Evolutionary conservation across 352 stramenopile species (phyloP).

Genomic region (Discostella stelligera): DNA sequence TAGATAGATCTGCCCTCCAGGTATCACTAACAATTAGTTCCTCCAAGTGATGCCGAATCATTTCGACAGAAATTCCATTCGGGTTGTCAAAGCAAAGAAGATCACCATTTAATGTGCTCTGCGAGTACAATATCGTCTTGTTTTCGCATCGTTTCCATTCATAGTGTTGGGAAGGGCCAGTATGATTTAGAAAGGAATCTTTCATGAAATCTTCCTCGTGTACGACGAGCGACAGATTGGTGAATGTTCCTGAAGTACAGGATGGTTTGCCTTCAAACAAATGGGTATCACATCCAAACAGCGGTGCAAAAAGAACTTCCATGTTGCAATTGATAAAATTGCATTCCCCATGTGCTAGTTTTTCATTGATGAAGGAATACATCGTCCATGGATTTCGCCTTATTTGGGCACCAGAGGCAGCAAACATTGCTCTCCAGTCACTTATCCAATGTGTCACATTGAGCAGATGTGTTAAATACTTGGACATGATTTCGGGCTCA

Average conservation of each 20-base stretch:
- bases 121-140: constrained; percentile 11
- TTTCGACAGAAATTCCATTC: constrained; percentile 3
- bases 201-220: constrained; percentile 19
- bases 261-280: constrained; percentile 1
- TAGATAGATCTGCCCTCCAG: background rate
- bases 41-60: background rate
- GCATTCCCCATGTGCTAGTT: constrained; percentile 6
- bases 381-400: background rate
- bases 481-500: constrained; percentile 6
- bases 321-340: constrained; percentile 18
- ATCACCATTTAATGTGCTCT: constrained; percentile 13
- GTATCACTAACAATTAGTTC: background rate
- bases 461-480: background rate
- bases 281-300: constrained; percentile 19
- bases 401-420: constrained; percentile 17
- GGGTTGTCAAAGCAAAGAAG: constrained; percentile 13
- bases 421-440: constrained; percentile 24
- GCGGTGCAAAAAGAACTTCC: constrained; percentile 13
- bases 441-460: constrained; percentile 5
- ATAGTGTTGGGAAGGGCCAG: constrained; percentile 2
- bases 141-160: constrained; percentile 11
- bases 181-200: constrained; percentile 6
- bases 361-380: constrained; percentile 19
- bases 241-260: constrained; percentile 7
- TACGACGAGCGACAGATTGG: constrained; percentile 9